Evolutionary conservation across 2,329 filamentous ascomycete species (phyloP).

Genomic region (Zymoseptoria pseudotritici): DNA sequence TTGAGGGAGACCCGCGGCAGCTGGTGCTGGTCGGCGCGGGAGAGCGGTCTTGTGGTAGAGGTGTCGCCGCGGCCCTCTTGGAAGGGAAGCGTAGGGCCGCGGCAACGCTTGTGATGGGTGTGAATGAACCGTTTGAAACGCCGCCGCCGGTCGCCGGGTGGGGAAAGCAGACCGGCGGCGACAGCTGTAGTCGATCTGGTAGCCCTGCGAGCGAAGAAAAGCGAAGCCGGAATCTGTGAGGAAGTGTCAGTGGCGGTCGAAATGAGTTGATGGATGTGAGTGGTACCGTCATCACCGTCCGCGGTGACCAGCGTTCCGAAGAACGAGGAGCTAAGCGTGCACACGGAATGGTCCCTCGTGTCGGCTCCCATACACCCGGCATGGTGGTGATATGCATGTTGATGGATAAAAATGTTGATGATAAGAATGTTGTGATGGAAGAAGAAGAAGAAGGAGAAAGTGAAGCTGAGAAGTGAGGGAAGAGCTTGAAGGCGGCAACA

Average conservation of each 20-base stretch:
- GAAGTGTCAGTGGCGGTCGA: background rate
- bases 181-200: background rate
- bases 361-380: background rate
- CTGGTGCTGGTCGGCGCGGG: no score
- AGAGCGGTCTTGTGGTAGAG: no score
- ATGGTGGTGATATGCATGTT: background rate
- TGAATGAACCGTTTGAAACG: background rate
- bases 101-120: background rate
- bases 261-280: background rate
- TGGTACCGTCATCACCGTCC: background rate
- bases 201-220: background rate
- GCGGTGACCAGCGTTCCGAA: background rate
- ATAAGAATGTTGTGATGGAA: background rate
- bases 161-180: background rate
- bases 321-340: background rate
- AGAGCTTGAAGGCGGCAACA: background rate
- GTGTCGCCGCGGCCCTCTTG: no score
- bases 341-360: background rate
- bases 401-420: background rate
- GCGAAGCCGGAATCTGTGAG: background rate
- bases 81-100: background rate
- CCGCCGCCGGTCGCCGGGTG: background rate
- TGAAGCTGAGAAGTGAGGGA: background rate
- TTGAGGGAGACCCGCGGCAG: background rate
- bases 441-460: background rate